These are phyloP conservation scores for Plasmodium fragile DNA, from an alignment of 169 alveolate genomes.

Conservation along the genomic window DNA sequence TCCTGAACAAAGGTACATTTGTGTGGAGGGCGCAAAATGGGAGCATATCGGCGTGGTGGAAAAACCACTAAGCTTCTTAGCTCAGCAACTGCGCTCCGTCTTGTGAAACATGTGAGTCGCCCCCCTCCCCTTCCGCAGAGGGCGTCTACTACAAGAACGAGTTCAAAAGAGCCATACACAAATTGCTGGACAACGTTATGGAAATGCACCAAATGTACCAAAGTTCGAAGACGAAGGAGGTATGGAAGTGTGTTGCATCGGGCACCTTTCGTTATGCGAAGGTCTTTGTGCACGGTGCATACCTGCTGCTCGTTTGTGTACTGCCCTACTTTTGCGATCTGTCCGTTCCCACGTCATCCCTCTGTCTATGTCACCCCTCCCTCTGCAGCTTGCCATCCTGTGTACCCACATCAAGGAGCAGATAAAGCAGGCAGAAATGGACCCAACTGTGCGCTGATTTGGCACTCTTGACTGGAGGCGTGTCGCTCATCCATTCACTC, in stretches of 20 bases:
- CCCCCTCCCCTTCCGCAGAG: slow-evolving; percentile 8
- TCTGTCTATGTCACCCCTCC: slow-evolving; percentile 5
- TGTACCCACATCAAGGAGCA: slow-evolving; percentile 49
- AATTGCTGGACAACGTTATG: slow-evolving; percentile 50
- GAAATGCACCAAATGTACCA: slow-evolving; percentile 48
- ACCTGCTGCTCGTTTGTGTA: background rate
- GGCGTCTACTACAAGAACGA: slow-evolving; percentile 67
- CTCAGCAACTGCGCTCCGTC: background rate
- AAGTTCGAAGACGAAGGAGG: slow-evolving; percentile 50
- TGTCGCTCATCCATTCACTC: background rate
- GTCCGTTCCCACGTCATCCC: background rate
- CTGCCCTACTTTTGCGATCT: background rate
- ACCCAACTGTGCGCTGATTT: slow-evolving; percentile 11
- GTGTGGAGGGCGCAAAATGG: background rate
- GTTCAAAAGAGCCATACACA: slow-evolving; percentile 43
- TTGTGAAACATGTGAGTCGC: background rate
- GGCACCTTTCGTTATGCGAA: background rate
- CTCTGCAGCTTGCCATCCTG: slow-evolving; percentile 28
- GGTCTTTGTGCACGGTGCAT: background rate
- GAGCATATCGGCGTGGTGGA: background rate
- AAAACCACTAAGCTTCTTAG: background rate
- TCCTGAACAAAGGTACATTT: slow-evolving; percentile 36
- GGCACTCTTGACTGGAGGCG: background rate
- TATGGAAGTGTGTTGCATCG: background rate
- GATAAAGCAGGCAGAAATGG: slow-evolving; percentile 32